Evolutionary conservation across 2,329 filamentous ascomycete species (phyloP).

Genomic region (Calonectria pteridis): DNA sequence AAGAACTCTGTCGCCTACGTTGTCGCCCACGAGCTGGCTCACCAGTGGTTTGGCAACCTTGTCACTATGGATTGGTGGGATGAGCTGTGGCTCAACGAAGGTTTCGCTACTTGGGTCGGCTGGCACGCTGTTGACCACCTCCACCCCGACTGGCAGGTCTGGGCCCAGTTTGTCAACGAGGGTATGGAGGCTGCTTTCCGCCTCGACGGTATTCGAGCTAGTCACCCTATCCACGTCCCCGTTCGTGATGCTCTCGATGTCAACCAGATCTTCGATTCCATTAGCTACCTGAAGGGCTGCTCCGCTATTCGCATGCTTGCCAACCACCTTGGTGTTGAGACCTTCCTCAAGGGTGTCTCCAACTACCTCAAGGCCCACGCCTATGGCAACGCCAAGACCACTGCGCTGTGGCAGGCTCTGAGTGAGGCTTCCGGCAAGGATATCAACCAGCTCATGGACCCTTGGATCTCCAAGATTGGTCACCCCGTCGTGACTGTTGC

Average conservation of each 20-base stretch:
- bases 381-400: constrained; percentile 91
- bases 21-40: constrained; percentile 96
- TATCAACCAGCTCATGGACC: constrained; percentile 88
- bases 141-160: constrained; percentile 97
- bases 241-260: constrained; percentile 95
- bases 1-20: constrained; percentile 97
- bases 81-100: constrained; percentile 94
- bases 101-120: constrained; percentile 98
- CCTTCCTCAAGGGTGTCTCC: constrained; percentile 90
- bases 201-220: constrained; percentile 89
- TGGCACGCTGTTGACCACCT: constrained; percentile 93
- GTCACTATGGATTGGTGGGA: constrained; percentile 99
- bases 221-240: constrained; percentile 95
- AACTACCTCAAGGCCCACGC: constrained; percentile 90
- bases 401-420: constrained; percentile 90
- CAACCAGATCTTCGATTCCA: constrained; percentile 97
- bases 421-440: constrained; percentile 90
- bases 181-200: constrained; percentile 92
- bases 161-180: constrained; percentile 97
- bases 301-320: constrained; percentile 97
- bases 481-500: constrained; percentile 90
- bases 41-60: constrained; percentile 96
- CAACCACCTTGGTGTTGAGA: constrained; percentile 87
- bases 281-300: constrained; percentile 96
- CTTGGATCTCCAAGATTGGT: constrained; percentile 96